phyloP scores from a whole-genome alignment of 192 early-diverging fungal genomes.

The Backusella australiensis region DNA sequence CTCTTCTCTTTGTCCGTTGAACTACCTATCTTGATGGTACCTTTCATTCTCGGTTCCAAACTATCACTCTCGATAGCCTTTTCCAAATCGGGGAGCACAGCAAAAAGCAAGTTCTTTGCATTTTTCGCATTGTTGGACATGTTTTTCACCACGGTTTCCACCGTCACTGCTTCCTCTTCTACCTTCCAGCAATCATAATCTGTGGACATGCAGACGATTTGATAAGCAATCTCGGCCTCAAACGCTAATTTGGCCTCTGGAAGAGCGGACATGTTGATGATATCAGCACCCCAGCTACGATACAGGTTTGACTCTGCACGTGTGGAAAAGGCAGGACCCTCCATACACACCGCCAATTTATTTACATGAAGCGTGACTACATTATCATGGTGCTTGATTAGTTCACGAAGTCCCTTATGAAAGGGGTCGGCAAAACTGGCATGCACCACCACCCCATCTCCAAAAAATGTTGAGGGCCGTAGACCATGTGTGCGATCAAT shows the following conservation, averaged over 20 bases:
- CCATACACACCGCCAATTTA: slow-evolving; percentile 96
- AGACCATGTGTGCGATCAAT: slow-evolving; percentile 98
- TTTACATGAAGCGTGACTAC: slow-evolving; percentile 59
- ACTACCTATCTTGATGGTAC: slow-evolving; percentile 78
- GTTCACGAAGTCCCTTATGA: slow-evolving; percentile 64
- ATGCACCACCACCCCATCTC: slow-evolving; percentile 88
- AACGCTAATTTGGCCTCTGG: slow-evolving; percentile 98
- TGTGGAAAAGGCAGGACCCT: slow-evolving; percentile 97
- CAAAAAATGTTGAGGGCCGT: slow-evolving; percentile 90
- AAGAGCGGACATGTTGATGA: slow-evolving; percentile 98
- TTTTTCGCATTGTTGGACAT: slow-evolving; percentile 80
- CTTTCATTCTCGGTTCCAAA: slow-evolving; percentile 63
- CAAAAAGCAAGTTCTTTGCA: slow-evolving; percentile 75
- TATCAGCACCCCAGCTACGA: slow-evolving; percentile 85
- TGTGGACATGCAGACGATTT: slow-evolving; percentile 98
- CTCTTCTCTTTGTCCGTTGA: slow-evolving; percentile 80
- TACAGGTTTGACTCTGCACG: slow-evolving; percentile 97
- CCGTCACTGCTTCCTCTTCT: slow-evolving; percentile 79
- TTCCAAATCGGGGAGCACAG: slow-evolving; percentile 76
- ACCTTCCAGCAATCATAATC: slow-evolving; percentile 95
- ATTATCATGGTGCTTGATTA: slow-evolving; percentile 61
- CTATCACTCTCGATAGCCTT: slow-evolving; percentile 53
- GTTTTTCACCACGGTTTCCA: slow-evolving; percentile 83
- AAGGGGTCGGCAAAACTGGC: slow-evolving; percentile 95
- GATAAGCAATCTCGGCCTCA: slow-evolving; percentile 98